Percentiles rank a stretch among this genome's conserved stretches.
Evolutionary conservation across 805 yeast genomes (phyloP).

Genomic region (Vanderwaltozyma yarrowii): DNA sequence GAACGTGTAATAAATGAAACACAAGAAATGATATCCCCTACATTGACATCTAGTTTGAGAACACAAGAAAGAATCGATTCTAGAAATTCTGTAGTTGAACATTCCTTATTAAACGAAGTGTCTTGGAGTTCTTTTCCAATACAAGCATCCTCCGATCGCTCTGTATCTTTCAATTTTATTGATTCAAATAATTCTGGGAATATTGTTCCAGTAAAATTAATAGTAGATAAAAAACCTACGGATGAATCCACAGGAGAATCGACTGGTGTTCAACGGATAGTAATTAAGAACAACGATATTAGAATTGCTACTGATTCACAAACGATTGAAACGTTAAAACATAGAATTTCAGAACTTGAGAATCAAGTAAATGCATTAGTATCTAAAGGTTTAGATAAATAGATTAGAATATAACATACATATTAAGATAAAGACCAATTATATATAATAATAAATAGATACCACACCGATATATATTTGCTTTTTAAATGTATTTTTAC

Average conservation of each 20-base stretch:
- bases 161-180: background rate
- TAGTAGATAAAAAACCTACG: slow-evolving; percentile 3
- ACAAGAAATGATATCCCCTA: no score
- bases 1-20: no score
- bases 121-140: background rate
- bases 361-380: slow-evolving; percentile 2
- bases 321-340: slow-evolving; percentile 10
- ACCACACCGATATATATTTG: no score
- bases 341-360: slow-evolving; percentile 17
- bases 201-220: slow-evolving; percentile 4
- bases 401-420: no score
- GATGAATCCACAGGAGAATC: background rate
- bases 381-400: no score
- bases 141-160: background rate
- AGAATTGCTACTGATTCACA: slow-evolving; percentile 2
- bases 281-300: slow-evolving; percentile 1
- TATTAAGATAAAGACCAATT: no score
- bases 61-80: no score
- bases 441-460: no score
- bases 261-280: background rate
- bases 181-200: background rate
- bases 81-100: no score
- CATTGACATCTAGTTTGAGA: no score
- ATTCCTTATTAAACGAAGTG: no score
- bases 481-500: no score